A percentile compares a stretch with the other conserved stretches of the same genome.
These are phyloP conservation scores for Bothia castanella DNA, from an alignment of 1,284 basidiomycete species.

Conservation along the genomic window DNA sequence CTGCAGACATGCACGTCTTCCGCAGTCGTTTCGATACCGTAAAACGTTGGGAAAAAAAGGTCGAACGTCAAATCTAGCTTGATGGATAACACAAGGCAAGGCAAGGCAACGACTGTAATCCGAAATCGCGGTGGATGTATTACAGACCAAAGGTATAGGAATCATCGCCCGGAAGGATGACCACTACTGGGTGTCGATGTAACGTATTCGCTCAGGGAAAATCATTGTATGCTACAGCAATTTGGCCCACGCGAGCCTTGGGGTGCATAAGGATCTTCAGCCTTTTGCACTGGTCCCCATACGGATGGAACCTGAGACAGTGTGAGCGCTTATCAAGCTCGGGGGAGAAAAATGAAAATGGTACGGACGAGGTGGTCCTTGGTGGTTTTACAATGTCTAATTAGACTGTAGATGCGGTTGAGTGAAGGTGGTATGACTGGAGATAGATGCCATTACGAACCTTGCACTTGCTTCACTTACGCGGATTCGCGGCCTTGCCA, in stretches of 20 bases:
- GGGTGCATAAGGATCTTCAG: slow-evolving; percentile 79
- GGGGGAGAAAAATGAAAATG: background rate
- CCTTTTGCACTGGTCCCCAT: slow-evolving; percentile 84
- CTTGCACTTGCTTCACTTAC: slow-evolving; percentile 89
- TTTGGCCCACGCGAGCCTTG: slow-evolving; percentile 27
- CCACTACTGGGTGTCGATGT: background rate
- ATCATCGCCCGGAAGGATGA: slow-evolving; percentile 1
- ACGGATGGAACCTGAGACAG: slow-evolving; percentile 75
- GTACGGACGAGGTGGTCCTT: slow-evolving; percentile 56
- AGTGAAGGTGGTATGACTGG: slow-evolving; percentile 10
- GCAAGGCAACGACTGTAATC: slow-evolving; percentile 16
- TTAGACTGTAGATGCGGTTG: slow-evolving; percentile 54
- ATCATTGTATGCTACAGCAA: slow-evolving; percentile 33
- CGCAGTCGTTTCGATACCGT: slow-evolving; percentile 13
- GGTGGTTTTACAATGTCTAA: slow-evolving; percentile 87
- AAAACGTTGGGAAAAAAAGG: slow-evolving; percentile 1
- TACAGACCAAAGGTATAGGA: slow-evolving; percentile 17
- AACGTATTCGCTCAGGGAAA: background rate
- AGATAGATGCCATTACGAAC: slow-evolving; percentile 45
- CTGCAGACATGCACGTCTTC: slow-evolving; percentile 2
- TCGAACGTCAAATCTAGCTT: slow-evolving; percentile 7
- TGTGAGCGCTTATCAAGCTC: slow-evolving; percentile 7
- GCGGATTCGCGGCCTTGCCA: slow-evolving; percentile 80
- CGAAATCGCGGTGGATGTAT: slow-evolving; percentile 9
- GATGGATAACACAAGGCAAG: slow-evolving; percentile 16